Evolutionary conservation across 1,139 yeast species (phyloP), one percentile per base, ranked within the genome.

Genomic region (Nadsonia starkeyi-henricii): DNA sequence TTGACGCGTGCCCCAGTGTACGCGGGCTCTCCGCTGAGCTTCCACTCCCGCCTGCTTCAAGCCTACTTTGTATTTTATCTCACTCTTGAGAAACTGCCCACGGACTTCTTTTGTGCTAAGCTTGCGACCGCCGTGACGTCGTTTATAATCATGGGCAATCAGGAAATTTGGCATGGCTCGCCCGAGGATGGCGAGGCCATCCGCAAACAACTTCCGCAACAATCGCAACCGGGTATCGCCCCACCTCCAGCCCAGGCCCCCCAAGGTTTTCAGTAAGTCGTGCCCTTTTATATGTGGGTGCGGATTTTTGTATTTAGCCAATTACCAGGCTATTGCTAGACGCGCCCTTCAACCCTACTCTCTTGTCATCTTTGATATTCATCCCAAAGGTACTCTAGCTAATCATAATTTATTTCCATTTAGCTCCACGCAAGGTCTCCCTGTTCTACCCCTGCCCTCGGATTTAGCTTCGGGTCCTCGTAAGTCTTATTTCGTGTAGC

Each of bases 361-460:
- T 23, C 9, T 23, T 5, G 28, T 5, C 28, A 5, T 5, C 9
- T 5, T 23, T 23, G 28, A 9, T 23, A 23, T 23, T 5, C 5
- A 5, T 23, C 9, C 9, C 9, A 23, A 23, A n/a, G n/a, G 28
- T 9, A 23, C 28, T 23, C 28, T 23, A 23, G 9, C 28, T 23
- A 23, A 23, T 37, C 20, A 20, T 42, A 19, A 20, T 47, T 44
- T 43, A 45, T 42, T 17, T 36, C 19, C 20, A 15, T 46, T 19
- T 45, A 53, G 55, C 49, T 48, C 57, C 19, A 56, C 54, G 46
- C 60, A 57, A 41, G 54, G 55, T 8, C 62, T 52, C 44, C 61
- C 63, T 1, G 63, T 60, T 41, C 60, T 61, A 44, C 66, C 63
- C 23, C 62, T 64, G 15, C 63, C 62, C 4, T 53, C 58, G 26